Base-by-base conservation (phyloP, 306 rosid genomes). In the Cicer pinnatifidum region DNA sequence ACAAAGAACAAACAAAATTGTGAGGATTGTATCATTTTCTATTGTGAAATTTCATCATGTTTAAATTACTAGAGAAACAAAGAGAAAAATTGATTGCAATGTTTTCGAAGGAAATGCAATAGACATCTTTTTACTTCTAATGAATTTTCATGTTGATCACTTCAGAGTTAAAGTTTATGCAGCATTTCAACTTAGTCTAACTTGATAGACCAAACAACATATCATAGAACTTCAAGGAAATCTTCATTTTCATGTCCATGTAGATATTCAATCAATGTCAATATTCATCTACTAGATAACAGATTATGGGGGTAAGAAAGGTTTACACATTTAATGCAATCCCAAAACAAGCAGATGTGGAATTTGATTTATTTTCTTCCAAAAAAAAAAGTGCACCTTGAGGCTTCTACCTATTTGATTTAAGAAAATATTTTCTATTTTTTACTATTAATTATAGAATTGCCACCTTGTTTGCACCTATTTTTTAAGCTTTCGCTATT, bases 261-360 rank as follows among this genome's bases (percentile, higher is more conserved):
- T 13, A 7, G 1, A 50, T 50, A 50, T 50, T 50, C 56, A 15
- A 50, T 50, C 56, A 7, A 6, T 50, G 56, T 50, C 20, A 7
- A 1, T n/a, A 50, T 1, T 50, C 56, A 50, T 50, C 56, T 50
- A 13, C 9, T 19, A 50, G 2, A 13, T 50, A 50, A 7, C 10
- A 13, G 0, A 52, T 15, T 16, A 52, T 52, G 28, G 59, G 1
- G 11, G 28, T 16, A 16, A 52, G 50, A 33, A 33, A 48, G 39
- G 38, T 52, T 46, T 13, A 60, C 43, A 5, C 37, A 75, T 61
- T 41, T 51, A 23, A 20, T 10, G 79, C 40, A 65, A 48, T 20
- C 64, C 64, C 43, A 19, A 43, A 59, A 39, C 23, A 8, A 6
- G 9, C 11, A 63, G 17, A 69, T 69, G 63, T 35, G 9, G 38